These are phyloP conservation scores for Tirmania nivea DNA, from an alignment of 495 filamentous ascomycete genomes.

Conservation along the genomic window DNA sequence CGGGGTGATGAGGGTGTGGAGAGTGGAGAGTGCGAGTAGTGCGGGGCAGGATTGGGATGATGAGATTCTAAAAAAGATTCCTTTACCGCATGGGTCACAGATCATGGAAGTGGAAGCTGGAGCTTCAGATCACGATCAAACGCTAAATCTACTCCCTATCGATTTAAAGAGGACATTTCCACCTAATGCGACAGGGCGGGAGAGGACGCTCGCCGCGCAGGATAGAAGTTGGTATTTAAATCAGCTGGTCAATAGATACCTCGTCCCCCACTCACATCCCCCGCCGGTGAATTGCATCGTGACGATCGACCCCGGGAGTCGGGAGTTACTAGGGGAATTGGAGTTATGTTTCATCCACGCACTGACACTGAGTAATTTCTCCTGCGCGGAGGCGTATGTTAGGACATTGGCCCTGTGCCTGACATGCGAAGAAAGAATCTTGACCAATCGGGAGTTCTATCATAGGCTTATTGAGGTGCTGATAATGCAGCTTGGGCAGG, in stretches of 20 bases:
- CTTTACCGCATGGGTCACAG: neutral
- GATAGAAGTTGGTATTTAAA: conserved; percentile 48
- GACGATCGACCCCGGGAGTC: conserved; percentile 2
- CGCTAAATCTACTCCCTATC: conserved; percentile 1
- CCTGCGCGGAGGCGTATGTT: conserved; percentile 79
- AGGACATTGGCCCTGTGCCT: conserved; percentile 47
- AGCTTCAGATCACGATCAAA: conserved; percentile 5
- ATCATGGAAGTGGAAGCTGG: neutral
- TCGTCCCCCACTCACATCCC: neutral
- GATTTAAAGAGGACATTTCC: conserved; percentile 37
- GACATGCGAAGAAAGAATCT: conserved; percentile 40
- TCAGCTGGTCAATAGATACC: conserved; percentile 26
- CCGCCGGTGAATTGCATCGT: neutral
- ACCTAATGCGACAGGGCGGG: conserved; percentile 43
- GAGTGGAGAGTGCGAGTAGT: neutral
- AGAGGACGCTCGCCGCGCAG: conserved; percentile 46
- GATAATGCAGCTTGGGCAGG: conserved; percentile 47
- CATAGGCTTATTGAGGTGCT: conserved; percentile 37
- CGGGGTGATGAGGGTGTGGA: neutral
- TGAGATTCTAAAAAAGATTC: neutral
- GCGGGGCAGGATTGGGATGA: neutral
- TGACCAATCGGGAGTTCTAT: conserved; percentile 36
- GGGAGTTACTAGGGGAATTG: conserved; percentile 59
- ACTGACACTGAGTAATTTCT: conserved; percentile 59
- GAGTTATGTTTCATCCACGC: conserved; percentile 71